Evolutionary conservation across 1,284 basidiomycete species (phyloP).

Genomic region (Stereum hirsutum): DNA sequence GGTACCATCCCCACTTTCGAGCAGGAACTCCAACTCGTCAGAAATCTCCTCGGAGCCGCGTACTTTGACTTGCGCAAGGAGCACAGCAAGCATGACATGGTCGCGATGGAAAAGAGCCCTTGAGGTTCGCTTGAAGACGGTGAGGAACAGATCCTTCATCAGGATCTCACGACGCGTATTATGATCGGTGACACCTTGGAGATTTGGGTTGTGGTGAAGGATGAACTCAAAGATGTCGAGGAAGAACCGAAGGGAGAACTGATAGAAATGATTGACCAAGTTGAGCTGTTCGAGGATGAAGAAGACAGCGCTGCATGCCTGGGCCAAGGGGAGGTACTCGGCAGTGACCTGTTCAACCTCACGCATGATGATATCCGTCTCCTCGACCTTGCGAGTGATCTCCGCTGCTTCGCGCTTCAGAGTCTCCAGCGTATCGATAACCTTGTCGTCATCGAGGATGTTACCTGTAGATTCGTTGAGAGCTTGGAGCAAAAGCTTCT

Average conservation of each 20-base stretch:
- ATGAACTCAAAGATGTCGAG: constrained; percentile 97
- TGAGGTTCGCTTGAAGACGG: constrained; percentile 86
- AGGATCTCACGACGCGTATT: constrained; percentile 73
- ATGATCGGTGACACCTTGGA: constrained; percentile 73
- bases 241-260: constrained; percentile 98
- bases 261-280: constrained; percentile 96
- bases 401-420: constrained; percentile 97
- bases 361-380: constrained; percentile 92
- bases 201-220: constrained; percentile 85
- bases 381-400: constrained; percentile 94
- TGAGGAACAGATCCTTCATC: constrained; percentile 86
- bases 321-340: constrained; percentile 91
- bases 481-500: constrained; percentile 90
- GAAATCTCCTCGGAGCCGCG: constrained; percentile 70
- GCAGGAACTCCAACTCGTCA: constrained; percentile 84
- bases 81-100: constrained; percentile 84
- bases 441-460: constrained; percentile 98
- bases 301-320: constrained; percentile 95
- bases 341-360: constrained; percentile 95
- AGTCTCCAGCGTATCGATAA: constrained; percentile 95
- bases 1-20: constrained; percentile 80
- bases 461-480: constrained; percentile 96
- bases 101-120: constrained; percentile 89
- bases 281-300: constrained; percentile 96
- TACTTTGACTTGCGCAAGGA: constrained; percentile 86